phyloP scores from a whole-genome alignment of 2,329 filamentous ascomycete species.

The Davidsoniella neocaledoniae region DNA sequence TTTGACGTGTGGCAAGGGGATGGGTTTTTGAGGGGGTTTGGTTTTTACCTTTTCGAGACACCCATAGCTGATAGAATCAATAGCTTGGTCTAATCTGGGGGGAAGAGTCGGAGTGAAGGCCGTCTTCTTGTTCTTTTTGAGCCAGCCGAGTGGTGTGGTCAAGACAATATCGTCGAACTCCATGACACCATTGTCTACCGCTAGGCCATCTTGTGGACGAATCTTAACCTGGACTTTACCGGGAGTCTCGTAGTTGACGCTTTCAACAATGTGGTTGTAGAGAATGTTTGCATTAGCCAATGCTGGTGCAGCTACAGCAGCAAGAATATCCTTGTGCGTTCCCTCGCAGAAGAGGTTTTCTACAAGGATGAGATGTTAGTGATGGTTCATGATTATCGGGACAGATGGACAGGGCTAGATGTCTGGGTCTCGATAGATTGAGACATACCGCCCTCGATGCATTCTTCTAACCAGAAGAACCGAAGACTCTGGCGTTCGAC shows the following conservation, averaged over 20 bases:
- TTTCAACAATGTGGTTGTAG: slow-evolving; percentile 6
- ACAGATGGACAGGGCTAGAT: too few species aligned
- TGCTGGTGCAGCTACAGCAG: slow-evolving; percentile 40
- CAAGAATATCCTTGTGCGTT: slow-evolving; percentile 42
- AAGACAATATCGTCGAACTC: slow-evolving; percentile 53
- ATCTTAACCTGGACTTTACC: background rate
- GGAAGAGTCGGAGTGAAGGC: slow-evolving; percentile 47
- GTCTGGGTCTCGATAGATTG: background rate
- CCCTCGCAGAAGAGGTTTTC: slow-evolving; percentile 44
- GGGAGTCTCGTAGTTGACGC: background rate
- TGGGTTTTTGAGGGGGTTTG: too few species aligned
- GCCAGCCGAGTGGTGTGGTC: slow-evolving; percentile 51
- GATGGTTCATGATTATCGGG: too few species aligned
- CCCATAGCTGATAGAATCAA: slow-evolving; percentile 50
- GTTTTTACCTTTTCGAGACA: slow-evolving; percentile 59
- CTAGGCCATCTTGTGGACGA: background rate
- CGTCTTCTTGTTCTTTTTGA: slow-evolving; percentile 36
- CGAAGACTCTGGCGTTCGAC: slow-evolving; percentile 50
- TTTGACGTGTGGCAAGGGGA: background rate
- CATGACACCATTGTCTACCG: slow-evolving; percentile 15
- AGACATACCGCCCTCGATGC: slow-evolving; percentile 47
- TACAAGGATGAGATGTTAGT: slow-evolving; percentile 15
- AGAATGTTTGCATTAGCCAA: slow-evolving; percentile 36
- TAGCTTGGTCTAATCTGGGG: slow-evolving; percentile 37
- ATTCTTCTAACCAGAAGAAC: slow-evolving; percentile 66